A percentile compares a stretch with the other conserved stretches of the same genome.
phyloP scores from a whole-genome alignment of 371 early-diverging fungal species.

The Mortierella sp. region DNA sequence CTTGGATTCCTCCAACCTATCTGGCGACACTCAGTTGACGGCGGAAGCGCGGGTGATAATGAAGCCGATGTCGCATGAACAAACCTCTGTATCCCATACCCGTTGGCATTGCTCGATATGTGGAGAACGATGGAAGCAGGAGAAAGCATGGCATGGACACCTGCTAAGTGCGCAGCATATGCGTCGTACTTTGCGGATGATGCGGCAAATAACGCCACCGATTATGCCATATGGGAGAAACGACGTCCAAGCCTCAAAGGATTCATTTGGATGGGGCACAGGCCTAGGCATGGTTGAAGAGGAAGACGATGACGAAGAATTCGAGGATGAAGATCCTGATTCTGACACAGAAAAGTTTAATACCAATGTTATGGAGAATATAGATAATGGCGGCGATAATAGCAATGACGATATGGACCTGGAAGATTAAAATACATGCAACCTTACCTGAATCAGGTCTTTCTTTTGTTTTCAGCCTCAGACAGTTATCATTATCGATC shows the following conservation, averaged over 20 bases:
- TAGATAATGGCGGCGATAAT: background rate
- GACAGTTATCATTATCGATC: constrained; percentile 4
- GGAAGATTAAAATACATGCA: constrained; percentile 12
- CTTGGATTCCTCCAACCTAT: background rate
- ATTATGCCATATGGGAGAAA: constrained; percentile 9
- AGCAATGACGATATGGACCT: constrained; percentile 29
- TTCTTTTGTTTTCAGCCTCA: background rate
- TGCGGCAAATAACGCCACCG: constrained; percentile 3
- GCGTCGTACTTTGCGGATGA: constrained; percentile 7
- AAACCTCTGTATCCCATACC: background rate
- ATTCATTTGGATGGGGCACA: constrained; percentile 45
- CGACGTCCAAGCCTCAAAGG: constrained; percentile 28
- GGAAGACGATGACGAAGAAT: constrained; percentile 26
- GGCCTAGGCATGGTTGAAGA: constrained; percentile 20
- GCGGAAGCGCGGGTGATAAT: background rate
- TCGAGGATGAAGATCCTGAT: constrained; percentile 8
- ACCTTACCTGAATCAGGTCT: background rate
- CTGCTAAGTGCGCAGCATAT: constrained; percentile 33
- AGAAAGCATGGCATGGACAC: constrained; percentile 32
- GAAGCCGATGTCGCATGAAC: background rate
- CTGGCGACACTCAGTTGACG: background rate
- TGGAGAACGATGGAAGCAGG: constrained; percentile 16
- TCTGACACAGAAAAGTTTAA: background rate
- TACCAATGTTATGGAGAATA: background rate
- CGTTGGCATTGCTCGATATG: constrained; percentile 27